Percentiles rank a stretch among this genome's conserved stretches.
Evolutionary conservation across 805 yeast species (phyloP).

Genomic region (Yarrowia bubula): DNA sequence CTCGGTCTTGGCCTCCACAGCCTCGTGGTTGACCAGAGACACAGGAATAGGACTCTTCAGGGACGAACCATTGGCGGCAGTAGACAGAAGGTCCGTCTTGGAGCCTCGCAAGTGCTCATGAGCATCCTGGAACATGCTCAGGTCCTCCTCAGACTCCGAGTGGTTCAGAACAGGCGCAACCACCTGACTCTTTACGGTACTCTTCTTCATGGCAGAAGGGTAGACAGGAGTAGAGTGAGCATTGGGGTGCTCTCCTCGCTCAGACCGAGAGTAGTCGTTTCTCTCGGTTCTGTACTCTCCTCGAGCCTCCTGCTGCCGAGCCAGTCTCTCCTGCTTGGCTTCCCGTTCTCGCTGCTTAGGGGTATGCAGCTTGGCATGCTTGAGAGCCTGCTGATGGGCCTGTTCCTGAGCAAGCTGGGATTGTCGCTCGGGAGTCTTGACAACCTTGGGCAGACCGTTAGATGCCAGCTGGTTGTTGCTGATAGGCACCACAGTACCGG

Average conservation of each 20-base stretch:
- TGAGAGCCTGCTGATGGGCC: slow-evolving; percentile 23
- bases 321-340: background rate
- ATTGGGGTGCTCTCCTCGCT: too few species aligned
- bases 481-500: slow-evolving; percentile 21
- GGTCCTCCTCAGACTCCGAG: slow-evolving; percentile 22
- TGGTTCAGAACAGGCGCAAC: background rate
- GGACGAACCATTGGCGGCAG: too few species aligned
- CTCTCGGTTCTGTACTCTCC: too few species aligned
- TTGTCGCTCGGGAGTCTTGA: slow-evolving; percentile 17
- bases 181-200: too few species aligned
- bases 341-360: background rate
- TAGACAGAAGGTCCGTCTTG: background rate
- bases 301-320: too few species aligned
- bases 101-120: slow-evolving; percentile 1
- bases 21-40: background rate
- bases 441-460: slow-evolving; percentile 23
- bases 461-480: slow-evolving; percentile 18
- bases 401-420: slow-evolving; percentile 18
- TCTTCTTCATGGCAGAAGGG: background rate
- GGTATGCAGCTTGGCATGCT: slow-evolving; percentile 20
- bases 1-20: slow-evolving; percentile 7
- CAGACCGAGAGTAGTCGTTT: too few species aligned
- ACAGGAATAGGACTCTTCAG: background rate
- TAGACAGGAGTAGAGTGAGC: background rate
- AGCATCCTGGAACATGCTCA: slow-evolving; percentile 25